Evolutionary conservation across 345 rosid species (phyloP).

Genomic region (Raphanus sativus): DNA sequence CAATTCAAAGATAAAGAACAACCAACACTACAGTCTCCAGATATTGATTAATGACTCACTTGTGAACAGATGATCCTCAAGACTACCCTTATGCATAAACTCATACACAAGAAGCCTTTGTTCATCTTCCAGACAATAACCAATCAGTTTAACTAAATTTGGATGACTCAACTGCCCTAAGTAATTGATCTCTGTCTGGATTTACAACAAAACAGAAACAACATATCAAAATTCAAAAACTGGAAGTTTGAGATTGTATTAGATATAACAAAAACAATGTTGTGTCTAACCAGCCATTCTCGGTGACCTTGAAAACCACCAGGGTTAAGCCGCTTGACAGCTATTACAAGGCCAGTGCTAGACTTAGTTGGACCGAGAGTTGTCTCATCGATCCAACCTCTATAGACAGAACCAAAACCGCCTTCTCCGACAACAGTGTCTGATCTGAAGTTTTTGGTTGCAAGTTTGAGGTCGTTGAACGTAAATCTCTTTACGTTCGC

Average conservation of each 20-base stretch:
- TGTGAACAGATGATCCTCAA: conserved; percentile 29
- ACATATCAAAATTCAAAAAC: neutral
- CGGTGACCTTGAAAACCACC: neutral
- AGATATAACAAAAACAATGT: neutral
- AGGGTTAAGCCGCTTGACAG: neutral
- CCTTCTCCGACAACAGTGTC: conserved; percentile 97
- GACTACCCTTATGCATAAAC: neutral
- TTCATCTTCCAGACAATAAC: neutral
- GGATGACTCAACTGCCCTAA: conserved; percentile 80
- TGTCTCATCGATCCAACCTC: conserved; percentile 88
- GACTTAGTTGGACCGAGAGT: conserved; percentile 28
- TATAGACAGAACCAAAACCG: conserved; percentile 90
- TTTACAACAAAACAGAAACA: conserved; percentile 5
- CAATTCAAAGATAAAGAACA: conserved; percentile 7
- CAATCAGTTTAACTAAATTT: conserved; percentile 70
- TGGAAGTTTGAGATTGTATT: conserved; percentile 13
- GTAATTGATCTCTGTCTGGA: conserved; percentile 78
- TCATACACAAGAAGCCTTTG: neutral
- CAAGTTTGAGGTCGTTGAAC: conserved; percentile 69
- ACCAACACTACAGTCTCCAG: neutral
- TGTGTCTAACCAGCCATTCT: neutral
- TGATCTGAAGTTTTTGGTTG: conserved; percentile 89
- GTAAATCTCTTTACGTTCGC: conserved; percentile 68
- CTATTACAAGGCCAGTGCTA: neutral
- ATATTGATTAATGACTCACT: conserved; percentile 46